Base-by-base conservation (phyloP, 192 early-diverging fungal genomes). In the Dimargaris xerosporica region DNA sequence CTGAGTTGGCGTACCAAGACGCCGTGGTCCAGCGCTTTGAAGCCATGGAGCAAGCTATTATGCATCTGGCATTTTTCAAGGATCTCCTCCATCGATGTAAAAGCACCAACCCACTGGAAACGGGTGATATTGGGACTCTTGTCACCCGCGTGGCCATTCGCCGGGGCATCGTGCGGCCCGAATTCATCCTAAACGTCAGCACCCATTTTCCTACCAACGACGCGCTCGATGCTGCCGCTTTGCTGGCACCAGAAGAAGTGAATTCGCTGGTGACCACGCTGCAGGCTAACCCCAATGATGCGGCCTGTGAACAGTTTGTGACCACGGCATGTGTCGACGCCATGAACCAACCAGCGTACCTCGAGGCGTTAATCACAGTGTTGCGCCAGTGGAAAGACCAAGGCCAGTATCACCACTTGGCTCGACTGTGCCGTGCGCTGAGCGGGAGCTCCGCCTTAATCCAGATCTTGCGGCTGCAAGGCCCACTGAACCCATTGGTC, bases 91-190 rank as follows among this genome's bases (percentile, higher is more conserved):
- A 60, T n/a, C 21, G 58, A 0, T 60, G 58, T 23, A 17, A 28
- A 5, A 60, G 34, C 28, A 6, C 58, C 43, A 39, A 56, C 17
- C 10, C 2, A 19, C 11, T 56, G 29, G 43, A 44, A 17, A 16
- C 58, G n/a, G 26, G 58, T 60, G 58, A 60, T 43, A n/a, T 60
- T 11, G 58, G 34, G 58, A 43, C 58, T 3, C 16, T 60, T 21
- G 16, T 60, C 2, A 16, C 58, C 15, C 58, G 58, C 13, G 26
- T 60, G 15, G 9, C n/a, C 11, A 43, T 43, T n/a, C 58, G 58
- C 11, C 34, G 43, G 25, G 58, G 42, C 5, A 60, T 60, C 42
- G 58, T 60, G 17, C 58, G 58, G 41, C 39, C 58, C 43, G 58
- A 21, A 11, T 60, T 60, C 21, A 23, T 60, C n/a, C 34, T 60